A percentile compares a stretch with the other conserved stretches of the same genome.
phyloP scores from a whole-genome alignment of 495 filamentous ascomycete species.

The Aspergillus taichungensis region DNA sequence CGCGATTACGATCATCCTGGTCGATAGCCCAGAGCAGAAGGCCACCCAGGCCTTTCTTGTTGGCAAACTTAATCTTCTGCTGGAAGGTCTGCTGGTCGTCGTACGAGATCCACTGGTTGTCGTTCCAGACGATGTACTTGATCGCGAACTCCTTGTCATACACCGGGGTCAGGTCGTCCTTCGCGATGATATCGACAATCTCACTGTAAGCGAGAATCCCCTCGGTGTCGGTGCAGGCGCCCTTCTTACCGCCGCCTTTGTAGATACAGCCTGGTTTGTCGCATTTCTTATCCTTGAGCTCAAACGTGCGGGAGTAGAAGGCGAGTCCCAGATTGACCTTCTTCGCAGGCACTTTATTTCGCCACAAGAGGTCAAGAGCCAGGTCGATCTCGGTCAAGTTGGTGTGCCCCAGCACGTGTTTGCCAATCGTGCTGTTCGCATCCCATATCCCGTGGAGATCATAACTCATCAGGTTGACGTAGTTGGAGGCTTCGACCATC shows the following conservation, averaged over 20 bases:
- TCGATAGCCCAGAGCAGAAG: constrained; percentile 30
- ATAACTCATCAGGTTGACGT: constrained; percentile 47
- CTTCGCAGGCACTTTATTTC: constrained; percentile 31
- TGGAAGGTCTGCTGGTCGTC: constrained; percentile 32
- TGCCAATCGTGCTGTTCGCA: neutral
- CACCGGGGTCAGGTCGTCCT: constrained; percentile 13
- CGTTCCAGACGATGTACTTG: constrained; percentile 26
- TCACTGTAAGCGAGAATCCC: constrained; percentile 20
- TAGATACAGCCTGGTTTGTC: constrained; percentile 17
- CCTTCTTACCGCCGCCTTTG: constrained; percentile 10
- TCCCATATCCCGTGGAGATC: constrained; percentile 28
- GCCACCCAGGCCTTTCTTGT: constrained; percentile 28
- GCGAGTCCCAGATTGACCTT: constrained; percentile 41
- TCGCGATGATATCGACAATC: constrained; percentile 16
- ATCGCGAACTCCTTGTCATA: constrained; percentile 14
- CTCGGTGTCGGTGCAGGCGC: constrained; percentile 15
- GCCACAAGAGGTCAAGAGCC: constrained; percentile 15
- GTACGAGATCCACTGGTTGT: constrained; percentile 36
- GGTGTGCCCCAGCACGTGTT: constrained; percentile 29
- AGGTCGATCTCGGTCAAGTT: constrained; percentile 50
- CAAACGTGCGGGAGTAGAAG: constrained; percentile 37
- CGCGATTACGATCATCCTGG: constrained; percentile 1
- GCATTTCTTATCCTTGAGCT: constrained; percentile 15
- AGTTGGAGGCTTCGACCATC: constrained; percentile 31
- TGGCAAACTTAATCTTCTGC: constrained; percentile 31